Conservation (phyloP, 176 grass and related monocot species). For the Avena atlantica region DNA sequence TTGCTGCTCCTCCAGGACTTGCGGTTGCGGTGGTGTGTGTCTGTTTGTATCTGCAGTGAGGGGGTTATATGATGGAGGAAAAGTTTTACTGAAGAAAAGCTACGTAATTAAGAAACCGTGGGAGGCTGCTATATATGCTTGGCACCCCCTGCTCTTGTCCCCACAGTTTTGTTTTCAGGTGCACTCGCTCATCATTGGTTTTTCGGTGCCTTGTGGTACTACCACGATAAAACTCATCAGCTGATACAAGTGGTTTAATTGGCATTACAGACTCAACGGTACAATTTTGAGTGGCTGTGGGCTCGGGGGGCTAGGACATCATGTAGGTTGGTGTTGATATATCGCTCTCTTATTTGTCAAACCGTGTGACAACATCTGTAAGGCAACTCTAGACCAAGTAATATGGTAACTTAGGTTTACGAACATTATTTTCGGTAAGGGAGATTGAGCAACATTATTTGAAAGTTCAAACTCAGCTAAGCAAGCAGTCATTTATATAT, state of each 20-base stretch:
- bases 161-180: constrained; percentile 38
- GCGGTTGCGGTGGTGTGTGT: constrained; percentile 33
- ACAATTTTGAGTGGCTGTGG: neutral
- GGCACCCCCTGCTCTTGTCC: neutral
- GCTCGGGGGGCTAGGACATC: neutral
- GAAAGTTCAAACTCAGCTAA: too few relatives aligned
- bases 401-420: too few relatives aligned
- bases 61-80: constrained; percentile 51
- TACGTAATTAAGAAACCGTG: constrained; percentile 42
- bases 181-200: neutral
- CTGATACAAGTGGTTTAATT: constrained; percentile 5
- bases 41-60: constrained; percentile 49
- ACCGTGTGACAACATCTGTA: too few relatives aligned
- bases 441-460: too few relatives aligned
- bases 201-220: constrained; percentile 4
- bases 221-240: neutral
- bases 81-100: constrained; percentile 25
- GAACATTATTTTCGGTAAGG: too few relatives aligned
- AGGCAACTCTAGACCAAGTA: too few relatives aligned
- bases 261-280: neutral
- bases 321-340: neutral
- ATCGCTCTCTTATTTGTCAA: neutral
- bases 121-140: constrained; percentile 35
- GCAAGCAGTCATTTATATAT: too few relatives aligned
- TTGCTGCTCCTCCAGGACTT: constrained; percentile 18